Evolutionary conservation across 257 asterid genomes (phyloP).

Genomic region (Nicotiana attenuata): DNA sequence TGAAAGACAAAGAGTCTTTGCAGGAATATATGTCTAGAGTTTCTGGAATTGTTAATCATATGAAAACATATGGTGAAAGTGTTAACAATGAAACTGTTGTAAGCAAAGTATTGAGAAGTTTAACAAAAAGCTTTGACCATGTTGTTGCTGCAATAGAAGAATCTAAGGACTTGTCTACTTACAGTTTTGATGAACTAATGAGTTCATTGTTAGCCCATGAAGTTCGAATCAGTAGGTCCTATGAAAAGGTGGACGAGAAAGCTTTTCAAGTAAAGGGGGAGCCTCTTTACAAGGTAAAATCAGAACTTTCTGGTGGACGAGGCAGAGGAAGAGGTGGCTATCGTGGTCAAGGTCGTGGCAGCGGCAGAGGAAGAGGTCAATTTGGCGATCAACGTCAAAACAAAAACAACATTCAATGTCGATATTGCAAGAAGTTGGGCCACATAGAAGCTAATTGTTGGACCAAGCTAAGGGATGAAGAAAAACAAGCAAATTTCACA

Average conservation of each 20-base stretch:
- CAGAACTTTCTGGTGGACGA: neutral
- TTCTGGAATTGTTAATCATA: neutral
- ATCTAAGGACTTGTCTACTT: neutral
- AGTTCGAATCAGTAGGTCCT: neutral
- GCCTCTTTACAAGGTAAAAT: neutral
- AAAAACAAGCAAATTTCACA: neutral
- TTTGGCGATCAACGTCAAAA: neutral
- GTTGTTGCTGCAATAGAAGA: constrained; percentile 11
- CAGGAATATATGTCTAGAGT: neutral
- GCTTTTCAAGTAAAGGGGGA: neutral
- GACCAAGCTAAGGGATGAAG: neutral
- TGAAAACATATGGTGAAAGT: neutral
- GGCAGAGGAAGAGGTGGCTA: neutral
- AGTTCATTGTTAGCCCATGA: constrained; percentile 1
- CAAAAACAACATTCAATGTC: neutral
- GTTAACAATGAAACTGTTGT: neutral
- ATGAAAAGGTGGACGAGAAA: neutral
- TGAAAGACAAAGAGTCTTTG: neutral
- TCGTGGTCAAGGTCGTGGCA: neutral
- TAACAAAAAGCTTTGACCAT: neutral
- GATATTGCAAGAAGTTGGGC: neutral
- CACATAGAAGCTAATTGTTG: constrained; percentile 5
- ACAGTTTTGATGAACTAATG: neutral
- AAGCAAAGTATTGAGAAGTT: neutral
- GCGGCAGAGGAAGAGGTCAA: neutral